Percentiles rank a stretch among this genome's conserved stretches.
Conservation (phyloP, 108 stramenopile species). For the Halocafeteria seosinensis region DNA sequence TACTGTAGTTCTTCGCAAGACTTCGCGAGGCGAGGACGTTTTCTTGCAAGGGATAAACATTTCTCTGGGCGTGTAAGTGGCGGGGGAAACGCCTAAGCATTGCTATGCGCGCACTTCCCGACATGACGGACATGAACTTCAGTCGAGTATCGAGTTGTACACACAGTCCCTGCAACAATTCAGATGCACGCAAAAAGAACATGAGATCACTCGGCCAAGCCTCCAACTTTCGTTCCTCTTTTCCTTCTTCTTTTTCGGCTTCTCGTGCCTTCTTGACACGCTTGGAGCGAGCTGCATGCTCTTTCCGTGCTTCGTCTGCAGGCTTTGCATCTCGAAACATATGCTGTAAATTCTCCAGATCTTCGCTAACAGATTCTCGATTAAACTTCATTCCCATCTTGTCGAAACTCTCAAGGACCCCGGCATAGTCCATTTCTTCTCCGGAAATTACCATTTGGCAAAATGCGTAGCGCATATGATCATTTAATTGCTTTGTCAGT, state of each 20-base stretch:
- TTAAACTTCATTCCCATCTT: slow-evolving; percentile 19
- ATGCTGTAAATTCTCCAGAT: slow-evolving; percentile 22
- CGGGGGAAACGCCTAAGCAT: not conserved
- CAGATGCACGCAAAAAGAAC: not conserved
- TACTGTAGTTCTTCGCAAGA: not conserved
- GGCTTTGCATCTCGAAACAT: slow-evolving; percentile 32
- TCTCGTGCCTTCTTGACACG: not conserved
- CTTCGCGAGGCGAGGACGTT: not conserved
- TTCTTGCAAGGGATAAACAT: not conserved
- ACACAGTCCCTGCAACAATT: not conserved
- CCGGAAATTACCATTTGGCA: slow-evolving; percentile 12
- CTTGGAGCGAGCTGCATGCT: not conserved
- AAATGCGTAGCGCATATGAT: slow-evolving; percentile 13
- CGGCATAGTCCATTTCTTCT: slow-evolving; percentile 15
- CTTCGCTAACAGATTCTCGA: slow-evolving; percentile 13
- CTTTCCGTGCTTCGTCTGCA: slow-evolving; percentile 19
- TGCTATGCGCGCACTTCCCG: not conserved
- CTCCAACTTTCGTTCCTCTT: not conserved
- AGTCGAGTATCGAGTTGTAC: not conserved
- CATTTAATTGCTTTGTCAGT: slow-evolving; percentile 24
- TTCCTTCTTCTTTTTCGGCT: not conserved
- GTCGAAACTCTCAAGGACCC: slow-evolving; percentile 16
- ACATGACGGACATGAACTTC: not conserved
- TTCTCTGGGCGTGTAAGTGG: not conserved
- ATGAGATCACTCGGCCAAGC: not conserved